These are phyloP conservation scores for Cymbidium sinense DNA, from an alignment of 106 monocot genomes.

Conservation along the genomic window DNA sequence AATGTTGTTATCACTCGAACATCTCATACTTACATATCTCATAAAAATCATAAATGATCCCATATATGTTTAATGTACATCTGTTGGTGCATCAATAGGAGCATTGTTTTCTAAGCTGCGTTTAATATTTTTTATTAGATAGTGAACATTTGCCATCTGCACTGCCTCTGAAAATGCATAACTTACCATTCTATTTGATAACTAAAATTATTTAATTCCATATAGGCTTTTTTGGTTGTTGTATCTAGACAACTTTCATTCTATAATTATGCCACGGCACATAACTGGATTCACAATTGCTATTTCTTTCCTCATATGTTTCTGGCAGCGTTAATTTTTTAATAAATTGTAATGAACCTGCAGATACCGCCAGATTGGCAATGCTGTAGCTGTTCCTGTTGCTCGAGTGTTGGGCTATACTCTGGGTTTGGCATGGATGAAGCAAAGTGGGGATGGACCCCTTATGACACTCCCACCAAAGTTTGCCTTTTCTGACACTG, in stretches of 20 bases:
- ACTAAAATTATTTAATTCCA: not conserved
- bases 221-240: not conserved
- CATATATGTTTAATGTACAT: too few species aligned
- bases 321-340: not conserved
- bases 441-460: constrained; percentile 48
- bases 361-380: constrained; percentile 90
- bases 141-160: too few species aligned
- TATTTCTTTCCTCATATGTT: not conserved
- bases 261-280: too few species aligned
- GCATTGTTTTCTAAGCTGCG: too few species aligned
- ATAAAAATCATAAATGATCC: too few species aligned
- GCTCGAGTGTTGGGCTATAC: constrained; percentile 62
- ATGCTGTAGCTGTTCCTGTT: constrained; percentile 87
- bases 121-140: too few species aligned
- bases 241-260: not conserved
- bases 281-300: too few species aligned
- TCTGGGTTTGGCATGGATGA: constrained; percentile 54
- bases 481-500: constrained; percentile 35
- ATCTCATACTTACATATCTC: too few species aligned
- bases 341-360: constrained; percentile 9
- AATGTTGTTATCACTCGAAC: too few species aligned
- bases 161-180: too few species aligned
- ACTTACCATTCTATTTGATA: too few species aligned
- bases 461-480: constrained; percentile 64
- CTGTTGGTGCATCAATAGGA: too few species aligned